Evolutionary conservation across 140 eudicot genomes (phyloP).

Genomic region (Cichorium intybus): DNA sequence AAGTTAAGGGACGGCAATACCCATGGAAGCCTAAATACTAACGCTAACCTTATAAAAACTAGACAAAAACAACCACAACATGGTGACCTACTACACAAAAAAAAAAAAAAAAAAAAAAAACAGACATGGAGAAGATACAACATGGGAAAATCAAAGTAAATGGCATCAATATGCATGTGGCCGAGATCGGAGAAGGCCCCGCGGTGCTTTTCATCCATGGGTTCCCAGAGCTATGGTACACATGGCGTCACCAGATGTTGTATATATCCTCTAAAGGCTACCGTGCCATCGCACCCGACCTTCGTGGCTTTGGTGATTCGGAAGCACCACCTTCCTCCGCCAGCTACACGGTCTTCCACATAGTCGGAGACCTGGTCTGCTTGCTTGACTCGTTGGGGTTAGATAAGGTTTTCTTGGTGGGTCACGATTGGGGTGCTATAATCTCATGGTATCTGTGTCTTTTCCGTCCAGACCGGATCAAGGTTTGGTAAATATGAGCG

Average conservation of each 20-base stretch:
- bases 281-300: slow-evolving; percentile 62
- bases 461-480: slow-evolving; percentile 49
- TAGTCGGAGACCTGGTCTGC: slow-evolving; percentile 60
- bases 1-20: no score
- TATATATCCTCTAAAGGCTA: slow-evolving; percentile 46
- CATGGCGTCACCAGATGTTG: slow-evolving; percentile 75
- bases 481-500: slow-evolving; percentile 63
- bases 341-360: slow-evolving; percentile 51
- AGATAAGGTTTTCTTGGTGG: slow-evolving; percentile 54
- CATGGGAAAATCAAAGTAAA: slow-evolving; percentile 41
- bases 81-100: no score
- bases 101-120: neutral
- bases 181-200: slow-evolving; percentile 60
- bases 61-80: neutral
- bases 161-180: slow-evolving; percentile 63
- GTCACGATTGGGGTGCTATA: slow-evolving; percentile 76
- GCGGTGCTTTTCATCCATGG: slow-evolving; percentile 60
- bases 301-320: slow-evolving; percentile 64
- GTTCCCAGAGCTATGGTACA: slow-evolving; percentile 77
- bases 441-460: slow-evolving; percentile 53
- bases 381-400: slow-evolving; percentile 47
- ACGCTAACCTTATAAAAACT: slow-evolving; percentile 4
- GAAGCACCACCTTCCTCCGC: slow-evolving; percentile 43
- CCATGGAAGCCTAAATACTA: no score
- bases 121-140: slow-evolving; percentile 51